phyloP scores from a whole-genome alignment of 345 rosid species.

The Luvunga scandens region DNA sequence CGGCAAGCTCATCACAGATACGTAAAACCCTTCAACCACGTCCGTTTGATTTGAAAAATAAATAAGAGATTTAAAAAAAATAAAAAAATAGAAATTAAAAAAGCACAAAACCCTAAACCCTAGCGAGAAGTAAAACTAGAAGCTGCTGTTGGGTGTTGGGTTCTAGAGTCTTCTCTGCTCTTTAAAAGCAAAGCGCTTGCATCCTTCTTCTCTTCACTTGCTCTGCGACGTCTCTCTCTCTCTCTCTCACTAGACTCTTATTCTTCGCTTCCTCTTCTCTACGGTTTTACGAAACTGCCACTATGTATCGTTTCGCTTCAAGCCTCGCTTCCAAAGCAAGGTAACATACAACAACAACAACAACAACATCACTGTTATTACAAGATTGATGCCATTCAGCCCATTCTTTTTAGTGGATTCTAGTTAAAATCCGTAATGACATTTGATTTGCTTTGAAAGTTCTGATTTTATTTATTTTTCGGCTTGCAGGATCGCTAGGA shows the following conservation, averaged over 20 bases:
- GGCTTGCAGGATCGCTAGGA: conserved; percentile 52
- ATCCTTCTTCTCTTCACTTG: not conserved
- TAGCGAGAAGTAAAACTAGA: conserved; percentile 10
- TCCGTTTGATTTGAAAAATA: not conserved
- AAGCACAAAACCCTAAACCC: conserved; percentile 63
- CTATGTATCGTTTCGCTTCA: conserved; percentile 67
- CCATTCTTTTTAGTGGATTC: too few species aligned
- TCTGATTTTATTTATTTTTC: not conserved
- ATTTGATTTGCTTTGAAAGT: not conserved
- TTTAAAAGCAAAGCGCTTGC: conserved; percentile 6
- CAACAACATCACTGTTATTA: not conserved
- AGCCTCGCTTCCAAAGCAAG: conserved; percentile 64
- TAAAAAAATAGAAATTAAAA: conserved; percentile 14
- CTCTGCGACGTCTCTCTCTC: not conserved
- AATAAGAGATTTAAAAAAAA: not conserved
- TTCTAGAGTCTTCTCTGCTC: conserved; percentile 51
- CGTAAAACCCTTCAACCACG: not conserved
- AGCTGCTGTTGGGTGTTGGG: conserved; percentile 29
- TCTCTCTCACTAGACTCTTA: not conserved
- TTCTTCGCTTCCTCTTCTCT: not conserved
- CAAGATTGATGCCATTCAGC: not conserved
- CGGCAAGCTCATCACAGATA: not conserved
- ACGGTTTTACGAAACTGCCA: not conserved
- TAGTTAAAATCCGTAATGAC: not conserved
- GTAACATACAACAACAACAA: conserved; percentile 18